These are phyloP conservation scores for Acer yangbiense DNA, from an alignment of 345 rosid genomes.

Conservation along the genomic window DNA sequence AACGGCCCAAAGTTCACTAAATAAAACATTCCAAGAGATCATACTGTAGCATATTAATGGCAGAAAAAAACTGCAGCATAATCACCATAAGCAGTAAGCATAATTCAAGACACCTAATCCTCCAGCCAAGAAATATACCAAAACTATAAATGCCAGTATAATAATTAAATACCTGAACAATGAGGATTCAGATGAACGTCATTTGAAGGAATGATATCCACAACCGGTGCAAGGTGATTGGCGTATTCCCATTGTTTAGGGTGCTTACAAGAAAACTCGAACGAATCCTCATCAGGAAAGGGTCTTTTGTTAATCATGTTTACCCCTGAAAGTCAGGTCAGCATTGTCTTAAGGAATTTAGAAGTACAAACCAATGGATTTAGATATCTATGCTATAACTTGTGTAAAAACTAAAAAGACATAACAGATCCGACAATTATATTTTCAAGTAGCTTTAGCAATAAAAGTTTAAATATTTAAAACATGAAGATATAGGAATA, in stretches of 20 bases:
- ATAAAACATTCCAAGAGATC: neutral
- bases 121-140: neutral
- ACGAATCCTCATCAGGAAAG: constrained; percentile 42
- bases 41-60: neutral
- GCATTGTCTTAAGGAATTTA: neutral
- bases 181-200: constrained; percentile 9
- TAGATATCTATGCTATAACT: neutral
- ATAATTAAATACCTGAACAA: constrained; percentile 40
- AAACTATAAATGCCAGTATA: neutral
- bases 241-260: constrained; percentile 39
- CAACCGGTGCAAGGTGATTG: constrained; percentile 22
- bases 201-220: constrained; percentile 23
- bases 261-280: constrained; percentile 46
- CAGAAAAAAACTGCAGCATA: neutral
- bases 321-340: constrained; percentile 20
- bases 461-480: neutral
- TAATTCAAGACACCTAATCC: neutral
- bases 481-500: neutral
- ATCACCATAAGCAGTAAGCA: neutral
- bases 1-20: neutral
- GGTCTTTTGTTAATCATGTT: constrained; percentile 62
- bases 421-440: neutral
- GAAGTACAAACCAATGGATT: neutral
- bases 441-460: neutral
- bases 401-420: neutral